Conservation (phyloP, 164 flowering plant genomes). For the Tetrastigma voinierianum region DNA sequence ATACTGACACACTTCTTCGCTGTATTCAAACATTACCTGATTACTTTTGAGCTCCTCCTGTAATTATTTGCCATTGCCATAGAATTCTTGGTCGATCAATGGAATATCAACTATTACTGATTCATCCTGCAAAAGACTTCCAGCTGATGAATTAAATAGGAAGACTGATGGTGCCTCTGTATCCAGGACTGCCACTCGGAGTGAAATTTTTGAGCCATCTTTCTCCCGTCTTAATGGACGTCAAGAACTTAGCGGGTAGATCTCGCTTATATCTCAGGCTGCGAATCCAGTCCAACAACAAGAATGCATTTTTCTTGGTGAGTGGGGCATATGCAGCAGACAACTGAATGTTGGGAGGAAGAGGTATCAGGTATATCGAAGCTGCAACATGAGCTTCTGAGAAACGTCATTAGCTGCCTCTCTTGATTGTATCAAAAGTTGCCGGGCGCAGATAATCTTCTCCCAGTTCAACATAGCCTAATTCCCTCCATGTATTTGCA, state of each 20-base stretch:
- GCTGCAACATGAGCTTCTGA: slow-evolving; percentile 29
- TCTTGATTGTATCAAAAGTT: slow-evolving; percentile 25
- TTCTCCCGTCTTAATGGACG: slow-evolving; percentile 51
- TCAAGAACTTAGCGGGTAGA: slow-evolving; percentile 39
- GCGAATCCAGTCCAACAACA: slow-evolving; percentile 56
- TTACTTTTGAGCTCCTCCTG: slow-evolving; percentile 43
- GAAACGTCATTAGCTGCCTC: slow-evolving; percentile 32
- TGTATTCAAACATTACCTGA: slow-evolving; percentile 61
- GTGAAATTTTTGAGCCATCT: slow-evolving; percentile 49
- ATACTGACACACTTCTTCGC: slow-evolving; percentile 56
- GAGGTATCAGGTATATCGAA: slow-evolving; percentile 56
- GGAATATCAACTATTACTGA: slow-evolving; percentile 69
- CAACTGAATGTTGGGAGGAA: slow-evolving; percentile 51
- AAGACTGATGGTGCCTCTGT: slow-evolving; percentile 60
- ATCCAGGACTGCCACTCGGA: slow-evolving; percentile 35
- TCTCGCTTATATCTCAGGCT: slow-evolving; percentile 15
- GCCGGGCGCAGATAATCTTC: slow-evolving; percentile 44
- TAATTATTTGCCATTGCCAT: slow-evolving; percentile 32
- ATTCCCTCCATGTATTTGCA: slow-evolving; percentile 56
- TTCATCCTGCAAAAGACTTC: slow-evolving; percentile 45
- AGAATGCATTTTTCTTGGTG: slow-evolving; percentile 46
- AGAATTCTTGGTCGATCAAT: slow-evolving; percentile 44
- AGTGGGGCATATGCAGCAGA: slow-evolving; percentile 44
- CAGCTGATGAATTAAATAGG: slow-evolving; percentile 32
- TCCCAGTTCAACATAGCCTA: slow-evolving; percentile 45